These are phyloP conservation scores for Apiotrichum veenhuisii DNA, from an alignment of 1,284 basidiomycete species.

Conservation along the genomic window DNA sequence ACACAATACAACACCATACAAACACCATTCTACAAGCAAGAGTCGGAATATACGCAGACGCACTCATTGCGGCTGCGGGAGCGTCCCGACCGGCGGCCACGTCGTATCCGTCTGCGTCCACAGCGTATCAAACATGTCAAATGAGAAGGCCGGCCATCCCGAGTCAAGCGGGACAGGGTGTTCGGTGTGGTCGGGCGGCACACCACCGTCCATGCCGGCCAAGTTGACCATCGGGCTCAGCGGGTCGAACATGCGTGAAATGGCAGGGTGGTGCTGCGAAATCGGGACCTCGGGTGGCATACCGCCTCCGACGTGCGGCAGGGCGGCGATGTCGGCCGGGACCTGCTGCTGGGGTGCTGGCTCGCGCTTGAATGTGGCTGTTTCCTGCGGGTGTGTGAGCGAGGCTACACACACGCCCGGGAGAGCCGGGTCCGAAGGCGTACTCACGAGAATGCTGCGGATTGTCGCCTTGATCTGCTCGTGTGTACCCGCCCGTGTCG, in stretches of 20 bases:
- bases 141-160: slow-evolving; percentile 2
- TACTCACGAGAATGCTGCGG: slow-evolving; percentile 7
- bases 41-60: too few relatives aligned
- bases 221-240: neutral
- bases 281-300: too few relatives aligned
- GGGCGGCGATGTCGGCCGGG: neutral
- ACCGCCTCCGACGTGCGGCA: neutral
- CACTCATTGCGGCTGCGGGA: too few relatives aligned
- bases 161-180: neutral
- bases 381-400: neutral
- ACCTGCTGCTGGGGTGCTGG: neutral
- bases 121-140: slow-evolving; percentile 13
- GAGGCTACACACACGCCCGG: too few relatives aligned
- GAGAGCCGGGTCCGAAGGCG: too few relatives aligned
- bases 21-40: too few relatives aligned
- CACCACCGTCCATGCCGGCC: neutral
- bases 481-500: neutral
- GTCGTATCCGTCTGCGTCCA: slow-evolving; percentile 5
- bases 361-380: neutral
- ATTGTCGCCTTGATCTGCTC: slow-evolving; percentile 11
- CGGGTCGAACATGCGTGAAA: slow-evolving; percentile 1
- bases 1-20: too few relatives aligned
- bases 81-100: neutral
- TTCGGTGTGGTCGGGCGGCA: neutral
- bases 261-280: neutral